Conservation (phyloP, 108 stramenopile genomes). For the Cyclotella sp. region DNA sequence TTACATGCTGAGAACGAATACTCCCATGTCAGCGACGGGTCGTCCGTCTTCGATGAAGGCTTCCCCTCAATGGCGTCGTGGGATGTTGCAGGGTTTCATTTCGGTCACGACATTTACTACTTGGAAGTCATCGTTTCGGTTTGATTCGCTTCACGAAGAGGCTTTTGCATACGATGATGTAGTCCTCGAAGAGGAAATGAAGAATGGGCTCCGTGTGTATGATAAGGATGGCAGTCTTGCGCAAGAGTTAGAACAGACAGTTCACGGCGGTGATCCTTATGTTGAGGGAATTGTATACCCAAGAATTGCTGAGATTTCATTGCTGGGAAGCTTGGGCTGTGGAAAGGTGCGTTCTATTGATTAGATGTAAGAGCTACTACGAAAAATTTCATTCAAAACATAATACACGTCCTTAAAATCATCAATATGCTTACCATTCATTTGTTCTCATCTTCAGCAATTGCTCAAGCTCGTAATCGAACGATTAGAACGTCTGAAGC, state of each 20-base stretch:
- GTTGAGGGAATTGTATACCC: slow-evolving; percentile 94
- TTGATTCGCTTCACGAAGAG: slow-evolving; percentile 82
- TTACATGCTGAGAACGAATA: slow-evolving; percentile 69
- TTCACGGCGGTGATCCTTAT: slow-evolving; percentile 86
- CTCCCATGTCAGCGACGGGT: slow-evolving; percentile 37
- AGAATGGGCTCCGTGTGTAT: slow-evolving; percentile 50
- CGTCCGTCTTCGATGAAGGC: slow-evolving; percentile 30
- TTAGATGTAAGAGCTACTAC: neutral
- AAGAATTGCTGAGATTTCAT: slow-evolving; percentile 87
- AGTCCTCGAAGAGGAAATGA: slow-evolving; percentile 50
- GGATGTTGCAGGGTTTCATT: slow-evolving; percentile 91
- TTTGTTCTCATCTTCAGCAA: slow-evolving; percentile 25
- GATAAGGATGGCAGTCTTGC: slow-evolving; percentile 75
- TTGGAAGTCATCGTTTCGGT: slow-evolving; percentile 89
- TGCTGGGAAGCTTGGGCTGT: slow-evolving; percentile 81
- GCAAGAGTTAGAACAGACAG: slow-evolving; percentile 67
- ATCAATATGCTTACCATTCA: neutral
- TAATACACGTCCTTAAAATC: no score
- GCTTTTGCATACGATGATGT: slow-evolving; percentile 78
- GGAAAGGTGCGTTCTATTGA: slow-evolving; percentile 56
- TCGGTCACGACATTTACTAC: slow-evolving; percentile 91
- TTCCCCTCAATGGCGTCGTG: slow-evolving; percentile 55
- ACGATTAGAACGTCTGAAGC: slow-evolving; percentile 68
- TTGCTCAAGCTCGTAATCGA: slow-evolving; percentile 83
- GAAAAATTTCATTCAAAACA: neutral